Evolutionary conservation across 495 filamentous ascomycete genomes (phyloP).

Genomic region (Aspergillus biplanus): DNA sequence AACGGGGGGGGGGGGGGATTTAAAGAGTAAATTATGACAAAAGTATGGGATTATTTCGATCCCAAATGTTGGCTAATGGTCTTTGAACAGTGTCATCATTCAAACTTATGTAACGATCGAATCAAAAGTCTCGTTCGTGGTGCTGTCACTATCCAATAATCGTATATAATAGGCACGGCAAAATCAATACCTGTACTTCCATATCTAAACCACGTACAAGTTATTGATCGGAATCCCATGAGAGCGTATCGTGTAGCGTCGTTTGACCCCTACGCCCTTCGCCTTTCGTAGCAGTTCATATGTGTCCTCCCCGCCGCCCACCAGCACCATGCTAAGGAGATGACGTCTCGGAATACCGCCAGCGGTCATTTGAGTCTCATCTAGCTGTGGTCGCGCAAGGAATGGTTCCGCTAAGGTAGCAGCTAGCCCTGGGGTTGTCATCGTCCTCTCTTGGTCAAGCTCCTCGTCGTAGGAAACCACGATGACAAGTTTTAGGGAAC

Average conservation of each 20-base stretch:
- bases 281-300: constrained; percentile 65
- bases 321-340: constrained; percentile 82
- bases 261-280: constrained; percentile 68
- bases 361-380: constrained; percentile 71
- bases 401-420: constrained; percentile 45
- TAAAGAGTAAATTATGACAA: too few species aligned
- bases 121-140: background rate
- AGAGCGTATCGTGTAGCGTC: constrained; percentile 79
- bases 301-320: constrained; percentile 72
- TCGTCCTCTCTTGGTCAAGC: background rate
- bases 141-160: background rate
- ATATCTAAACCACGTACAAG: constrained; percentile 67
- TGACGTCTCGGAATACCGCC: constrained; percentile 73
- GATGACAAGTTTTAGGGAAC: constrained; percentile 76
- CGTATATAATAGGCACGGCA: background rate
- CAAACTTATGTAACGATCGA: background rate
- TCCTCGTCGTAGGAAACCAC: constrained; percentile 69
- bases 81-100: too few species aligned
- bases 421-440: constrained; percentile 30
- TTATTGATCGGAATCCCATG: constrained; percentile 80
- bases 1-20: too few species aligned
- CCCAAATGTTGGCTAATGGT: too few species aligned
- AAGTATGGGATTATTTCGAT: too few species aligned
- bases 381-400: constrained; percentile 74
- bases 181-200: background rate